Evolutionary conservation across 345 rosid species (phyloP), one percentile per base, ranked within the genome.

Genomic region (Salix caprea): DNA sequence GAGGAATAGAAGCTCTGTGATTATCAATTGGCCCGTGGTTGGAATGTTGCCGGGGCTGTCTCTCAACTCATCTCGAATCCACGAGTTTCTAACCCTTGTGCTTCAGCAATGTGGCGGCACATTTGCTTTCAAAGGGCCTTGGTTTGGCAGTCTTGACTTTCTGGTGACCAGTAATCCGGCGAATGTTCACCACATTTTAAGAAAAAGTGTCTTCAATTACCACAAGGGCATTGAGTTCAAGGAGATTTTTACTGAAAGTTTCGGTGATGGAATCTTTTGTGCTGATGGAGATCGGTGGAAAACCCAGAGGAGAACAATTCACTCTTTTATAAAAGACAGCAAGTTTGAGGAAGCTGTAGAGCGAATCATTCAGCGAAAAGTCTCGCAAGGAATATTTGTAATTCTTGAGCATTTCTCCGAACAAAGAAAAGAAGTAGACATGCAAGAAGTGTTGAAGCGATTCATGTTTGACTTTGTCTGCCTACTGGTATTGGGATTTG

Each of bases 201-300:
- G 19, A 24, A 44, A 37, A 4, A 82, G 82, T 14, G 77, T 75
- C 34, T 16, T 32, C 13, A 76, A 62, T 6, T 85, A 74, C 30
- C 52, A 30, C 4, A 85, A 79, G 40, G 78, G 82, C 4, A 1
- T 1, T 0, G 82, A 74, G 36, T 73, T 76, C 72, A 73, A 32
- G 46, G 36, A 76, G 11, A 60, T 76, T 6, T 61, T 82, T 5
- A 79, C 21, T 73, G 6, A 34, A 34, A 34, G 0, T 34, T 40
- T 86, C 0, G 86, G 86, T 4, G 69, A 77, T 24, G 75, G 65
- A 1, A 21, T 76, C 21, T 69, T 83, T 66, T 74, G 37, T 50
- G 50, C 68, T 6, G 83, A 81, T 23, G 60, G 50, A 0, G 84
- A 82, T 19, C n/a, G 14, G 1, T 82, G 80, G 84, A 72, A 28